A percentile compares a stretch with the other conserved stretches of the same genome.
Evolutionary conservation across 2,329 filamentous ascomycete genomes (phyloP).

Genomic region (Penicillium hesseltinei): DNA sequence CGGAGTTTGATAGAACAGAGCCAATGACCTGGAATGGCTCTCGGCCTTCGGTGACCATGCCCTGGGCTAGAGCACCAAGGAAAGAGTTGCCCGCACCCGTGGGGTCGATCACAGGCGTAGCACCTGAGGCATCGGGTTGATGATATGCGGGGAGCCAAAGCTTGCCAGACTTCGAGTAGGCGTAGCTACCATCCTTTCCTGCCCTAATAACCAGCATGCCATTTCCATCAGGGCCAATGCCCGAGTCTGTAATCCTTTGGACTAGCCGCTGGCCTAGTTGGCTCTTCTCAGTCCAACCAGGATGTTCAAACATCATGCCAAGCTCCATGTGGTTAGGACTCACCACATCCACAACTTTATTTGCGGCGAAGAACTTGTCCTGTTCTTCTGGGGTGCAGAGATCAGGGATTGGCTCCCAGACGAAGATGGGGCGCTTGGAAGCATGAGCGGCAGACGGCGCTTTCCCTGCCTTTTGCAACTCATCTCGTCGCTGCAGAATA

Average conservation of each 20-base stretch:
- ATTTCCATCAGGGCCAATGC: conserved; percentile 38
- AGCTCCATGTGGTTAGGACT: conserved; percentile 87
- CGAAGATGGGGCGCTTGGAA: conserved; percentile 65
- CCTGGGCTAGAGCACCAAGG: conserved; percentile 61
- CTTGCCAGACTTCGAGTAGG: conserved; percentile 41
- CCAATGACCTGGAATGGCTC: conserved; percentile 31
- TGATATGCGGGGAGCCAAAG: conserved; percentile 80
- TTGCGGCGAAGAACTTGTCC: conserved; percentile 52
- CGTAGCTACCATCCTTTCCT: conserved; percentile 59
- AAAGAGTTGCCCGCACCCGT: conserved; percentile 95
- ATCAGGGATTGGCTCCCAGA: conserved; percentile 96
- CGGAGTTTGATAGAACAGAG: conserved; percentile 49
- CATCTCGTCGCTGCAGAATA: conserved; percentile 58
- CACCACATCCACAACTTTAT: conserved; percentile 57
- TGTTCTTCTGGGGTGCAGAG: conserved; percentile 69
- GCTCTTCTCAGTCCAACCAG: conserved; percentile 35
- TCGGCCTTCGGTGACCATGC: conserved; percentile 48
- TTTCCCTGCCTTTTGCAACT: conserved; percentile 29
- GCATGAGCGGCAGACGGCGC: conserved; percentile 29
- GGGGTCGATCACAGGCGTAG: conserved; percentile 70
- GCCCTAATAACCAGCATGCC: conserved; percentile 55
- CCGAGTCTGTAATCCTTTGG: conserved; percentile 34
- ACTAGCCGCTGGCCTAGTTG: conserved; percentile 34
- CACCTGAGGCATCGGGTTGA: conserved; percentile 32
- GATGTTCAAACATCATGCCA: conserved; percentile 72